Conservation (phyloP, 805 yeast species). For the Yamadazyma olivae region DNA sequence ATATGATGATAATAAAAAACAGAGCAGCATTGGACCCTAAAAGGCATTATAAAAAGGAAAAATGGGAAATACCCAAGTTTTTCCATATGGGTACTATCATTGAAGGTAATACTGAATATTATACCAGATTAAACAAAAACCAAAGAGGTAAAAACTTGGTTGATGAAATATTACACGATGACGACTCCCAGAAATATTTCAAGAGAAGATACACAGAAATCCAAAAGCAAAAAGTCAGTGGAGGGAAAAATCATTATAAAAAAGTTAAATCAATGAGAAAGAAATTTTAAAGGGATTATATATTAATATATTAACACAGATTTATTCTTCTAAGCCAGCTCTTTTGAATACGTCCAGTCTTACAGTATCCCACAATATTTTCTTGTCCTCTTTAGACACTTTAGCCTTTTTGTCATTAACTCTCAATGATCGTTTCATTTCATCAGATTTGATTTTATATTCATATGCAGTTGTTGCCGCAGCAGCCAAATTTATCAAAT, state of each 20-base stretch:
- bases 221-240: slow-evolving; percentile 58
- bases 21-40: slow-evolving; percentile 93
- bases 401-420: slow-evolving; percentile 24
- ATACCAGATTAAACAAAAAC: slow-evolving; percentile 62
- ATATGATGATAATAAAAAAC: slow-evolving; percentile 73
- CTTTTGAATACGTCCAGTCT: slow-evolving; percentile 50
- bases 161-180: slow-evolving; percentile 78
- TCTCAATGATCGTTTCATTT: slow-evolving; percentile 25
- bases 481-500: slow-evolving; percentile 50
- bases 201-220: slow-evolving; percentile 81
- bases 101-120: slow-evolving; percentile 79
- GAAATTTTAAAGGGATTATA: slow-evolving; percentile 28
- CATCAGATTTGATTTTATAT: slow-evolving; percentile 39
- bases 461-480: slow-evolving; percentile 55
- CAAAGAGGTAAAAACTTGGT: slow-evolving; percentile 77
- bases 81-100: slow-evolving; percentile 89
- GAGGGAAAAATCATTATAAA: slow-evolving; percentile 66
- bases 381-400: slow-evolving; percentile 40
- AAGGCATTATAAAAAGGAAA: slow-evolving; percentile 87
- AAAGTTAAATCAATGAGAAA: slow-evolving; percentile 60
- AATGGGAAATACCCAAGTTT: slow-evolving; percentile 70
- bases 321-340: slow-evolving; percentile 34
- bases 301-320: neutral
- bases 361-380: slow-evolving; percentile 46
- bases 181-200: slow-evolving; percentile 68